phyloP scores from a whole-genome alignment of 768 basidiomycete genomes.

The Russula emetica region DNA sequence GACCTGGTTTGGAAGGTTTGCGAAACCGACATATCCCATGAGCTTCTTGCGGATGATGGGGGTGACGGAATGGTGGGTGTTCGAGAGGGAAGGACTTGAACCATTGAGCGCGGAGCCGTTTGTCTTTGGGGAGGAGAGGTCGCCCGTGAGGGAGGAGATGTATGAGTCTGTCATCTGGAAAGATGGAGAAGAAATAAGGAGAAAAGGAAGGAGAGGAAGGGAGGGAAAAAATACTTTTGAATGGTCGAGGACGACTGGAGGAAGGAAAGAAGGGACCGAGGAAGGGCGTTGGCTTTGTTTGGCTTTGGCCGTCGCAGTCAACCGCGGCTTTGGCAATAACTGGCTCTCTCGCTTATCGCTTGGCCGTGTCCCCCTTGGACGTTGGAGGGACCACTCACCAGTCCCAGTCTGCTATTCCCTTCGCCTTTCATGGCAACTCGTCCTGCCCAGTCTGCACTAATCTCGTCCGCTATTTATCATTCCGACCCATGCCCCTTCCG shows the following conservation, averaged over 20 bases:
- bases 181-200: conserved; percentile 27
- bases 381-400: conserved; percentile 2
- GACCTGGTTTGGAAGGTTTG: conserved; percentile 98
- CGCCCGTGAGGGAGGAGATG: conserved; percentile 61
- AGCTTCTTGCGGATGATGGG: conserved; percentile 79
- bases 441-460: background rate
- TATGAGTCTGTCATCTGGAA: conserved; percentile 73
- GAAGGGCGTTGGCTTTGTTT: conserved; percentile 35
- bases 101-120: conserved; percentile 61
- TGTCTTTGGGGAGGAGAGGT: conserved; percentile 46
- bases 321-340: conserved; percentile 50
- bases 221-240: conserved; percentile 32
- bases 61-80: conserved; percentile 31
- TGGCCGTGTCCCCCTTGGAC: too few species aligned
- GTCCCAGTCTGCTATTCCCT: conserved; percentile 2
- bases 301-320: conserved; percentile 36
- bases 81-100: conserved; percentile 54
- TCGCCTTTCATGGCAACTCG: conserved; percentile 1
- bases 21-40: conserved; percentile 94
- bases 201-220: conserved; percentile 27
- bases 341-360: conserved; percentile 29
- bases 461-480: conserved; percentile 13
- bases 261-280: conserved; percentile 40
- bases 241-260: conserved; percentile 49
- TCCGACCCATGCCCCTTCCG: conserved; percentile 12